These are phyloP conservation scores for Exserohilum turcica DNA, from an alignment of 2,329 filamentous ascomycete species.

Conservation along the genomic window DNA sequence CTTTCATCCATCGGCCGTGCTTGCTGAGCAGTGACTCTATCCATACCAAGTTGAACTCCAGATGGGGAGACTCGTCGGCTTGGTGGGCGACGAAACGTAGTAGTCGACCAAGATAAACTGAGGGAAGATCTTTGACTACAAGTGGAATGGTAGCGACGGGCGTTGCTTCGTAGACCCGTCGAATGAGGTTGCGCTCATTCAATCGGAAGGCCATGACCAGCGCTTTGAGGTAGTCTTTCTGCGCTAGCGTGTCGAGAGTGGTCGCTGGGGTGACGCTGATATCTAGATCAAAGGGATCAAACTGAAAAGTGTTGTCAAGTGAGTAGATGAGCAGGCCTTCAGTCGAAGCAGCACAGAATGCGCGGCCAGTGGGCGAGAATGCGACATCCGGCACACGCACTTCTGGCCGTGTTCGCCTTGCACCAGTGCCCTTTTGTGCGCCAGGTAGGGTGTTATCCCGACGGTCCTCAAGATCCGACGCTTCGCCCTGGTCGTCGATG, in stretches of 20 bases:
- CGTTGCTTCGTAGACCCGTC: constrained; percentile 82
- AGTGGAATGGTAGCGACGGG: constrained; percentile 76
- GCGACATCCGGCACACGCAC: constrained; percentile 82
- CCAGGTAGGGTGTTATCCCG: constrained; percentile 81
- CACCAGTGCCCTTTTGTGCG: constrained; percentile 84
- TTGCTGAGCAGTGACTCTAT: constrained; percentile 79
- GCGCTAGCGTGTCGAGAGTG: constrained; percentile 69
- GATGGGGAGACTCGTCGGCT: constrained; percentile 86
- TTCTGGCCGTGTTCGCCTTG: constrained; percentile 77
- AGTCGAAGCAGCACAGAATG: constrained; percentile 93
- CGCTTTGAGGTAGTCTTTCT: constrained; percentile 85
- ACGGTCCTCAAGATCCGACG: constrained; percentile 85
- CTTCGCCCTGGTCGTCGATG: constrained; percentile 87
- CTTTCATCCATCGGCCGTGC: constrained; percentile 84
- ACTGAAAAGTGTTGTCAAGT: constrained; percentile 79
- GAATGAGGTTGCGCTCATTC: constrained; percentile 81
- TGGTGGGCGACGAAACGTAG: constrained; percentile 87
- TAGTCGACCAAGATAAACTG: constrained; percentile 83
- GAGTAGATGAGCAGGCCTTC: constrained; percentile 95
- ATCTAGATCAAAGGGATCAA: constrained; percentile 95
- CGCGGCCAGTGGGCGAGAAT: constrained; percentile 85
- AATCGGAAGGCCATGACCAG: constrained; percentile 97
- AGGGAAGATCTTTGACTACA: constrained; percentile 77
- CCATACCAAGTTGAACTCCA: constrained; percentile 95
- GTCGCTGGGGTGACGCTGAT: constrained; percentile 87